Evolutionary conservation across 139 green algal species (phyloP), one percentile per base, ranked within the genome.

Genomic region (Mesotaenium endlicherianum): DNA sequence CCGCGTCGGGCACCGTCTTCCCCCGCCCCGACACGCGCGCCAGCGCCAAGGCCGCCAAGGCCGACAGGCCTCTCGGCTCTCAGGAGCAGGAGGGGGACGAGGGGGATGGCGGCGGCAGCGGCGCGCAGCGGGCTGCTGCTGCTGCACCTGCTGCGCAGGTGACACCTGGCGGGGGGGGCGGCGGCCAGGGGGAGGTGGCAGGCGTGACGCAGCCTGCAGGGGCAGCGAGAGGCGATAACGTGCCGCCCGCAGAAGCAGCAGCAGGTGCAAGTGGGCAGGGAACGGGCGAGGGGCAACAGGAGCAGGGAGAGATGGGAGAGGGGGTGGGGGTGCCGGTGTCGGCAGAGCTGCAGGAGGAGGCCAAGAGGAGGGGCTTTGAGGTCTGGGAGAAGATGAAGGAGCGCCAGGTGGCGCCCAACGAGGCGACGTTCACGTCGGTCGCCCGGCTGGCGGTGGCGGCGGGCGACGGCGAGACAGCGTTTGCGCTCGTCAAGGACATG

Each of bases 381-480:
- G n/a, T 85, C 11, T 81, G 20, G 5, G 38, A 26, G 14, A 17
- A 68, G 17, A 90, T 88, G 82, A 42, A 38, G 17, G 30, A 75
- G 30, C 11, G 44, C 1, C 83, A 67, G 26, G 39, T 88, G 11
- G 20, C 38, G 43, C 58, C 43, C 50, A 90, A 90, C 34, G 82
- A 88, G 26, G 82, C 75, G n/a, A 88, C 82, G n/a, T 84, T 89
- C 64, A 88, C 82, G 30, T 87, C 82, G 5, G 60, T 88, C 34
- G 82, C 82, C 36, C 80, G 82, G 16, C 30, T 88, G 34, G 82
- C 82, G 1, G 36, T 60, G 20, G 82, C 82, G 16, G 17, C 16
- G 1, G 82, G 82, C 38, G 82, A 88, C 42, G 82, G 58, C 4
- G 83, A 47, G 5, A 44, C 20, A 16, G 82, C 82, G 39, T 84